Base-by-base conservation (phyloP, 2,329 filamentous ascomycete species). In the Trichoderma sp. region DNA sequence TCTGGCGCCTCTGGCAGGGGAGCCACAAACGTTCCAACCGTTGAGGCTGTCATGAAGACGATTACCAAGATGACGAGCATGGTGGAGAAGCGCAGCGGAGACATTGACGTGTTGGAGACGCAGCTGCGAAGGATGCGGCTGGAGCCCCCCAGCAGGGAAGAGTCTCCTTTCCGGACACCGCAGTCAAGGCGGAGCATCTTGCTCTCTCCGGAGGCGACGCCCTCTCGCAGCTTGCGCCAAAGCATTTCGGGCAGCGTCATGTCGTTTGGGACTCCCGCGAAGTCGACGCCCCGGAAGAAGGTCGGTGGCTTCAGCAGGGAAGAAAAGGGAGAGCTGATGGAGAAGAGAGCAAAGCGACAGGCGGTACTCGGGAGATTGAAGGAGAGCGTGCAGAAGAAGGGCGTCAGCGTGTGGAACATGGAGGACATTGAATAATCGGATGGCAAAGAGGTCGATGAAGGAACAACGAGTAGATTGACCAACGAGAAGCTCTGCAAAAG, bases 51-150 rank as follows among this genome's bases (percentile, higher is more conserved):
- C 21, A 89, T 93, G 70, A 91, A 91, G 66, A 99, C 95, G 1
- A 96, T 99, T 69, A 82, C 83, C 65, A 97, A 95, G 74, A 93
- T 99, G 90, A 97, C 93, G 41, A 85, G 82, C 66, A 94, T 97
- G 89, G 91, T 91, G 0, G 92, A 98, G 81, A 92, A 92, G 78
- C 91, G 92, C 74, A 95, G 91, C 73, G 91, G 90, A 65, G 94
- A 98, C 71, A 88, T 99, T 60, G 92, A 97, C 74, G 87, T 97
- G 7, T 83, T 98, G 39, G 95, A 98, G 78, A 86, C 88, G 55
- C 91, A 97, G 74, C 87, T 99, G 79, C 88, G 90, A 66, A 91
- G 88, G 74, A 78, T 96, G 24, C 83, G 84, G 7, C 77, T 91
- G 12, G 76, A 77, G 9, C 76, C 80, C 7, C 70, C 67, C 12